Evolutionary conservation across 257 asterid genomes (phyloP).

Genomic region (Solanum neorickii): DNA sequence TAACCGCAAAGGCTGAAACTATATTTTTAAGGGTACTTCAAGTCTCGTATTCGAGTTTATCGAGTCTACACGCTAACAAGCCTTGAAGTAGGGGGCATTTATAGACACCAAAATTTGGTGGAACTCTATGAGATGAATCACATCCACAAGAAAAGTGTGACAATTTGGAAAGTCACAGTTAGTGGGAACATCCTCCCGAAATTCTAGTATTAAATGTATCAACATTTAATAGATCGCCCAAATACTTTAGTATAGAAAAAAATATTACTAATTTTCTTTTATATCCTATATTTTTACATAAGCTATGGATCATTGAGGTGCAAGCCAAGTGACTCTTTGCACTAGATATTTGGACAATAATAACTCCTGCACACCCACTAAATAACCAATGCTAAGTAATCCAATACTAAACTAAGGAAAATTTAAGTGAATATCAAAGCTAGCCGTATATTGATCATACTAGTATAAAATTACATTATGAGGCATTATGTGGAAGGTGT

Average conservation of each 20-base stretch:
- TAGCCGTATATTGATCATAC: neutral
- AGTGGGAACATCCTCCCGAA: too few relatives aligned
- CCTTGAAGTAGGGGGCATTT: neutral
- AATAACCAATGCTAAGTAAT: neutral
- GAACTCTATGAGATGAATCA: too few relatives aligned
- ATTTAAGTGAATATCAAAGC: neutral
- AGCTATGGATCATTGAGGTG: neutral
- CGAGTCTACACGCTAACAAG: neutral
- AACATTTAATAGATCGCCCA: too few relatives aligned
- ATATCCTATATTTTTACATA: neutral
- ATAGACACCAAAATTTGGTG: too few relatives aligned
- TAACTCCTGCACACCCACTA: neutral
- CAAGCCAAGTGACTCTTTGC: neutral
- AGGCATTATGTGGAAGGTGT: neutral
- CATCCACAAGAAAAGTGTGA: neutral
- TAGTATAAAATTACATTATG: neutral
- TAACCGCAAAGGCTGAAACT: neutral
- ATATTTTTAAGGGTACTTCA: neutral
- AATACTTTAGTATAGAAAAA: too few relatives aligned
- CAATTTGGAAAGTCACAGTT: neutral
- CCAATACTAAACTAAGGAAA: neutral
- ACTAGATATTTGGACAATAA: neutral
- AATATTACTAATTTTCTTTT: neutral
- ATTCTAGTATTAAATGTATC: neutral
- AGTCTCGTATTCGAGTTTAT: neutral